A percentile compares a stretch with the other conserved stretches of the same genome.
Evolutionary conservation across 345 rosid species (phyloP).

Genomic region (Linum usitatissimum): DNA sequence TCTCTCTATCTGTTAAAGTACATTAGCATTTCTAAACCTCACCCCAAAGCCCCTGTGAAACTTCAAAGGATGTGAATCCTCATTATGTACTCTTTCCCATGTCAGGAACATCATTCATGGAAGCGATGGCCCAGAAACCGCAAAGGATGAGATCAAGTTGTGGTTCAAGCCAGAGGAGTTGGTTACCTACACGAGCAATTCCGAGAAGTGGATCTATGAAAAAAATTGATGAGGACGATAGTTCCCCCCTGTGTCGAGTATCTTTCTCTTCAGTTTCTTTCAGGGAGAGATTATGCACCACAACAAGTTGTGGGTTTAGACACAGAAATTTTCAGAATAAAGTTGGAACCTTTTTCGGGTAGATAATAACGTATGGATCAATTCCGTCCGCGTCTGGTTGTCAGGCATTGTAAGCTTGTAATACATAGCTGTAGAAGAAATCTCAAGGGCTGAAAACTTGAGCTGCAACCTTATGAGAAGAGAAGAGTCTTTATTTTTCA

Average conservation of each 20-base stretch:
- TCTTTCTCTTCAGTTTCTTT: not conserved
- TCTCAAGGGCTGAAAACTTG: too few relatives aligned
- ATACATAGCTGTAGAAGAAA: too few relatives aligned
- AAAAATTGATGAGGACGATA: conserved; percentile 30
- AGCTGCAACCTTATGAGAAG: too few relatives aligned
- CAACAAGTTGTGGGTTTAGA: not conserved
- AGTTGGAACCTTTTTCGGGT: not conserved
- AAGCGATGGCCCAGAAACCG: conserved; percentile 97
- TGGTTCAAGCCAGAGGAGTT: conserved; percentile 97
- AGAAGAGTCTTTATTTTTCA: too few relatives aligned
- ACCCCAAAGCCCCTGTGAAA: not conserved
- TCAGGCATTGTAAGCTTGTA: too few relatives aligned
- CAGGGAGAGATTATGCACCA: not conserved
- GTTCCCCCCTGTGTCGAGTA: not conserved
- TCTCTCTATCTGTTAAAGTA: too few relatives aligned
- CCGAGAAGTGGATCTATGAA: conserved; percentile 95
- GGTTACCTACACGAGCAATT: conserved; percentile 62
- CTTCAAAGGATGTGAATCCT: not conserved
- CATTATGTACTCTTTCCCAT: not conserved
- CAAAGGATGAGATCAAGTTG: conserved; percentile 72
- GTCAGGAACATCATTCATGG: conserved; percentile 89
- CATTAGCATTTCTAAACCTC: not conserved
- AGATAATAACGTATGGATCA: not conserved
- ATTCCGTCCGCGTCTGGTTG: too few relatives aligned
- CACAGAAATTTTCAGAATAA: not conserved